A percentile compares a stretch with the other conserved stretches of the same genome.
phyloP scores from a whole-genome alignment of 305 asterid genomes.

The Striga hermonthica region DNA sequence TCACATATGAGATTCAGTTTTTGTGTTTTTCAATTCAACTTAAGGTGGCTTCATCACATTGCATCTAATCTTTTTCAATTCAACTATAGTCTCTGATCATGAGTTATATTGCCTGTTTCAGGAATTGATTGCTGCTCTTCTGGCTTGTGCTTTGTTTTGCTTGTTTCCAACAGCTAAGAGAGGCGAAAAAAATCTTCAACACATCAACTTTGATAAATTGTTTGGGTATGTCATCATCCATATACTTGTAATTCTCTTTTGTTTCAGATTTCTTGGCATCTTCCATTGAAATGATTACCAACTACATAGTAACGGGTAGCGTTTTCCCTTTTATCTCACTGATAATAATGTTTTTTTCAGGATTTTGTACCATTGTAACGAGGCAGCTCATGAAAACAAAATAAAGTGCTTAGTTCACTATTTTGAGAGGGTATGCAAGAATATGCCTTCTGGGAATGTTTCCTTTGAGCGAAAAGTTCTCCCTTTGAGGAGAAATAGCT shows the following conservation, averaged over 20 bases:
- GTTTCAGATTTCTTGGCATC: conserved; percentile 13
- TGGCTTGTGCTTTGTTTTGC: conserved; percentile 78
- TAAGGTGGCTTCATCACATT: too few species aligned
- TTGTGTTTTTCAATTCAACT: neutral
- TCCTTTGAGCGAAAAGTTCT: conserved; percentile 88
- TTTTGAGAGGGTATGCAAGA: conserved; percentile 59
- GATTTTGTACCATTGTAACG: neutral
- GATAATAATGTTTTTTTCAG: neutral
- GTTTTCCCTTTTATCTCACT: too few species aligned
- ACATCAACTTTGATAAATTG: conserved; percentile 68
- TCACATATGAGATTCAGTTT: neutral
- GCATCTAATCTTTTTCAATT: neutral
- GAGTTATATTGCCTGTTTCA: conserved; percentile 48
- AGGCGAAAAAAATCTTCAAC: conserved; percentile 60
- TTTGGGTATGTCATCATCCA: conserved; percentile 61
- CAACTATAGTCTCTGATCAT: neutral
- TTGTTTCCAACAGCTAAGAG: conserved; percentile 66
- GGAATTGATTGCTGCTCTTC: conserved; percentile 86
- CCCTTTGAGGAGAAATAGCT: conserved; percentile 35
- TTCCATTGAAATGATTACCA: neutral
- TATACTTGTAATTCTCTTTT: conserved; percentile 6
- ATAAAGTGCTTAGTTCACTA: conserved; percentile 48
- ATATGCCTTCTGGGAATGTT: conserved; percentile 64
- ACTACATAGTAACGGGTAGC: too few species aligned
- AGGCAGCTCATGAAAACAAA: neutral